Conservation (phyloP, 2,329 filamentous ascomycete genomes). For the Cercospora sp. region DNA sequence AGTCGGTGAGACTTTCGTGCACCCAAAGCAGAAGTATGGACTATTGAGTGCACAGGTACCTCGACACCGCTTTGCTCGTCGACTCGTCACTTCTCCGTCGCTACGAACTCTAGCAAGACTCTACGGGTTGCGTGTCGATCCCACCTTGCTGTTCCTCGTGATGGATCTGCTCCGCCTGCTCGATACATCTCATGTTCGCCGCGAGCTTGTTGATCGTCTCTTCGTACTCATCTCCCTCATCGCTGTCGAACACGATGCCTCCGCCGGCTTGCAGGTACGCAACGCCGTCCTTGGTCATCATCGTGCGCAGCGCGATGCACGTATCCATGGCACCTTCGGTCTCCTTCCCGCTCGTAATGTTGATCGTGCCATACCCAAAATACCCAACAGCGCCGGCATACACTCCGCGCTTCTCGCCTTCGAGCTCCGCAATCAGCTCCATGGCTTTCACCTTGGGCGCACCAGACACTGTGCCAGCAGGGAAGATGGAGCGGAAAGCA, state of each 20-base stretch:
- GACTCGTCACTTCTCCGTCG: background rate
- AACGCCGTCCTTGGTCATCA: conserved; percentile 87
- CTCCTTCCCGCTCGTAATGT: conserved; percentile 55
- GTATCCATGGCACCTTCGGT: conserved; percentile 90
- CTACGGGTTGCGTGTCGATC: background rate
- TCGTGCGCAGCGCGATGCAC: conserved; percentile 79
- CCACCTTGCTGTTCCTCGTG: conserved; percentile 46
- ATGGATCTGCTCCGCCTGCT: conserved; percentile 73
- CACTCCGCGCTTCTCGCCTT: conserved; percentile 88
- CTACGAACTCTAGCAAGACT: background rate
- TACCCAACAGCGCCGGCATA: conserved; percentile 97
- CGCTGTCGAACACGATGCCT: conserved; percentile 92
- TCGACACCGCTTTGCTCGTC: background rate
- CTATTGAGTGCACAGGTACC: background rate
- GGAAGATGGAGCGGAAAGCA: conserved; percentile 91
- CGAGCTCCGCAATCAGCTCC: conserved; percentile 93
- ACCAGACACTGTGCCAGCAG: conserved; percentile 90
- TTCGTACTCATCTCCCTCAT: conserved; percentile 86
- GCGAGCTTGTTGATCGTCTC: conserved; percentile 97
- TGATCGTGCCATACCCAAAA: conserved; percentile 76
- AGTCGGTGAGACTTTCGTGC: background rate
- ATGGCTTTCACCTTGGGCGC: conserved; percentile 96
- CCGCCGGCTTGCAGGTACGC: conserved; percentile 88
- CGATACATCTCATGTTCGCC: conserved; percentile 86
- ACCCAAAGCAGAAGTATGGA: background rate